Evolutionary conservation across 108 stramenopile species (phyloP), one percentile per base, ranked within the genome.

Genomic region (Cyclotella baltica): DNA sequence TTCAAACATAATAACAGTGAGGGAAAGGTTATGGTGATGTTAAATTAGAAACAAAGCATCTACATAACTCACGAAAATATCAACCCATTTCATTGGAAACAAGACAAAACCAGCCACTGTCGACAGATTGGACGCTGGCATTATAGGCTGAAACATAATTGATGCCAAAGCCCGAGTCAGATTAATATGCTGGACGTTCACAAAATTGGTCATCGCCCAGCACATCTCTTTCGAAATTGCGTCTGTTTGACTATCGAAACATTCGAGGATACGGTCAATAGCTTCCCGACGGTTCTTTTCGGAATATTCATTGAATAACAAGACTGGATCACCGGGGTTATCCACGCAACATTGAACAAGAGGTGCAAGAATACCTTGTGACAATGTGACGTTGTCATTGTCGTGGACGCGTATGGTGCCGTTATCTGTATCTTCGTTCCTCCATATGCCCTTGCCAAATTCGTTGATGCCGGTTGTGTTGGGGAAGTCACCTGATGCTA

Each of bases 1-100:
- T 10, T 10, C 40, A 52, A 52, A n/a, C 18, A 52, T 4, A 52
- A 10, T 10, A 52, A 4, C 11, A n/a, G n/a, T n/a, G 19, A 20
- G 11, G 51, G 19, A 4, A n/a, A 20, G 4, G n/a, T 10, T 52
- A n/a, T 4, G n/a, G 51, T 52, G 19, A 43, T 10, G 40, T n/a
- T n/a, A n/a, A n/a, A n/a, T n/a, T n/a, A n/a, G n/a, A n/a, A n/a
- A n/a, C 18, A 10, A 10, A 52, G n/a, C 4, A 52, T 52, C n/a
- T n/a, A n/a, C n/a, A 52, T n/a, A n/a, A 52, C 79, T 46, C 57
- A 36, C 28, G 11, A 85, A 64, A 1, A 85, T 47, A 13, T 80
- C 75, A 33, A 70, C 47, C 77, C 77, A 80, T 19, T 9, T 18
- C 36, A 67, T 51, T 27, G 66, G 48, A 18, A 13, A 30, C 35